Evolutionary conservation across 2,329 filamentous ascomycete species (phyloP).

Genomic region (Peltaster fructicola): DNA sequence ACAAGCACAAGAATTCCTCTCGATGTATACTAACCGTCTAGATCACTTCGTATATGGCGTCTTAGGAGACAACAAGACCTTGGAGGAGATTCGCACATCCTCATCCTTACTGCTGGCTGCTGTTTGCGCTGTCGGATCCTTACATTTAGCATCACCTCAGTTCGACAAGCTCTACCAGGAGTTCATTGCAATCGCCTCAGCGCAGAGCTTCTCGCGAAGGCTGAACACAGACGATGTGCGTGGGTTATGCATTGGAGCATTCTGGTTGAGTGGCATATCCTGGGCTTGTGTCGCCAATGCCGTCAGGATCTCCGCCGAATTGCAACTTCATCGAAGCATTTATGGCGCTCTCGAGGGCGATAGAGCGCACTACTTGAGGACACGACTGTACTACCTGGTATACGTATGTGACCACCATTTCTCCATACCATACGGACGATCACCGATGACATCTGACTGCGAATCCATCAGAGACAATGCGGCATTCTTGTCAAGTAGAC

Average conservation of each 20-base stretch:
- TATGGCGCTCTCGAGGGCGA: slow-evolving; percentile 19
- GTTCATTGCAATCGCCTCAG: slow-evolving; percentile 14
- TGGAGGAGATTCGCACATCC: slow-evolving; percentile 12
- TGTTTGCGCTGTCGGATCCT: slow-evolving; percentile 19
- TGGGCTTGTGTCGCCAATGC: slow-evolving; percentile 17
- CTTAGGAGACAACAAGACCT: slow-evolving; percentile 14
- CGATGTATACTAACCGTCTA: slow-evolving; percentile 17
- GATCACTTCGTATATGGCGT: slow-evolving; percentile 19
- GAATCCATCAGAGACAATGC: slow-evolving; percentile 14
- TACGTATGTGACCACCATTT: slow-evolving; percentile 25
- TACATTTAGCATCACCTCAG: slow-evolving; percentile 12
- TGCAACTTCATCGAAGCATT: slow-evolving; percentile 23
- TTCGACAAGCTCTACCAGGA: slow-evolving; percentile 18
- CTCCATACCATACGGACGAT: slow-evolving; percentile 20
- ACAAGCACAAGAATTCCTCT: slow-evolving; percentile 14
- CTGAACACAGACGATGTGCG: slow-evolving; percentile 16
- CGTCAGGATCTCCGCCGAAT: slow-evolving; percentile 22
- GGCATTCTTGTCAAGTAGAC: slow-evolving; percentile 17
- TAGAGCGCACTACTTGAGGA: slow-evolving; percentile 17
- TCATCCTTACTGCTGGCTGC: slow-evolving; percentile 19
- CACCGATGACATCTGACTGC: slow-evolving; percentile 21
- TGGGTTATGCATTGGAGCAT: slow-evolving; percentile 21
- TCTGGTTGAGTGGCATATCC: slow-evolving; percentile 20
- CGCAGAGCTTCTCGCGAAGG: slow-evolving; percentile 12
- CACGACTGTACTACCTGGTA: slow-evolving; percentile 23